phyloP scores from a whole-genome alignment of 139 green algal species.

The Chlorella sp. region DNA sequence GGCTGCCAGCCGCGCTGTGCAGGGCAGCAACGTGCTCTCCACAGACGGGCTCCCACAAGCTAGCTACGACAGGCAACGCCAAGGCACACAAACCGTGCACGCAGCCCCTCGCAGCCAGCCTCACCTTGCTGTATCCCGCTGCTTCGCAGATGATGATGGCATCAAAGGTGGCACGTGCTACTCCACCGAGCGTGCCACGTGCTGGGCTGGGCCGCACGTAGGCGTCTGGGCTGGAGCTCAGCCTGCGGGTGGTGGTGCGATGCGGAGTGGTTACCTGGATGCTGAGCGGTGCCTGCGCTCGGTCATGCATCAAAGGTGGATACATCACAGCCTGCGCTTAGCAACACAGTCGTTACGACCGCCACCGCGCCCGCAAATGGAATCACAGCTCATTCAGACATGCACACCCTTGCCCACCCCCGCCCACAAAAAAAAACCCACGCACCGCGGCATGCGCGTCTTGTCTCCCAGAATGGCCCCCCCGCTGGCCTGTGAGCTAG shows the following conservation, averaged over 20 bases:
- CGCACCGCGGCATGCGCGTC: constrained; percentile 63
- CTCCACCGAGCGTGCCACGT: constrained; percentile 61
- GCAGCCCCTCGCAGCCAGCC: not conserved
- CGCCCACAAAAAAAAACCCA: too few relatives aligned
- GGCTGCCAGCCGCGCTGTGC: too few relatives aligned
- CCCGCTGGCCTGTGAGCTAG: constrained; percentile 51
- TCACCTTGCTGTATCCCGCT: constrained; percentile 44
- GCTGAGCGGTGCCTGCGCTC: too few relatives aligned
- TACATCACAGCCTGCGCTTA: too few relatives aligned
- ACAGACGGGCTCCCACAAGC: not conserved
- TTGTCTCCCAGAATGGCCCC: constrained; percentile 77
- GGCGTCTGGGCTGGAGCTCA: constrained; percentile 45
- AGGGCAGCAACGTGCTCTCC: too few relatives aligned
- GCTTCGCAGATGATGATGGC: constrained; percentile 65
- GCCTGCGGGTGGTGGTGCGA: not conserved
- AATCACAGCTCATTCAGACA: too few relatives aligned
- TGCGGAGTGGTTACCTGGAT: too few relatives aligned
- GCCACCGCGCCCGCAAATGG: too few relatives aligned
- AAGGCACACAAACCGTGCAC: not conserved
- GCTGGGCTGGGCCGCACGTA: constrained; percentile 68
- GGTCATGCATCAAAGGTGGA: too few relatives aligned
- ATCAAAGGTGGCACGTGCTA: constrained; percentile 66
- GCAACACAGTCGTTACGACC: too few relatives aligned
- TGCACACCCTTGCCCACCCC: not conserved
- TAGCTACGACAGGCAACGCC: not conserved